These are phyloP conservation scores for Phaeotremella skinneri DNA, from an alignment of 768 basidiomycete genomes.

Conservation along the genomic window DNA sequence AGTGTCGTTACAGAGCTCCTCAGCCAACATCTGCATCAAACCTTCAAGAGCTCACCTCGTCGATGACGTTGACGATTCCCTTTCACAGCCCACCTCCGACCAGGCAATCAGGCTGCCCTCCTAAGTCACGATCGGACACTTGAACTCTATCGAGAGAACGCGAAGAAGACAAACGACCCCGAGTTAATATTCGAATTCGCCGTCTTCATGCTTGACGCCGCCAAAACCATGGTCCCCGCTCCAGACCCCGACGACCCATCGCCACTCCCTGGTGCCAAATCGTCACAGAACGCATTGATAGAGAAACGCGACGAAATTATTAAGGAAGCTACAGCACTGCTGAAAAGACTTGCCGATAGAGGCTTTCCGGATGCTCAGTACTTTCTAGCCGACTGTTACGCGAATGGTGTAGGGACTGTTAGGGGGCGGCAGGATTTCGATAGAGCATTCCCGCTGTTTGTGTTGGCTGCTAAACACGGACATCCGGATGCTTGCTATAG, in stretches of 20 bases:
- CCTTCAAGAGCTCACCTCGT: too few relatives aligned
- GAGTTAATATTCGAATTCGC: slow-evolving; percentile 98
- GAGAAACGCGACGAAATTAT: slow-evolving; percentile 68
- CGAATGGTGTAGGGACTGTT: slow-evolving; percentile 93
- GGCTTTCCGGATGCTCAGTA: slow-evolving; percentile 94
- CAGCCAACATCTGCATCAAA: neutral
- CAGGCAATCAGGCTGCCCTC: slow-evolving; percentile 86
- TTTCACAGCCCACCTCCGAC: slow-evolving; percentile 68
- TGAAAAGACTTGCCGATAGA: slow-evolving; percentile 87
- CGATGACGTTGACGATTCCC: neutral
- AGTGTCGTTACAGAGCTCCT: slow-evolving; percentile 18
- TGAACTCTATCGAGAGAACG: slow-evolving; percentile 94
- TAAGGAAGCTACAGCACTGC: slow-evolving; percentile 77
- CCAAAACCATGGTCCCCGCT: slow-evolving; percentile 71
- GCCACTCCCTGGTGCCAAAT: slow-evolving; percentile 13
- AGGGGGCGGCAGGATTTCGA: slow-evolving; percentile 94
- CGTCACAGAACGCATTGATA: slow-evolving; percentile 26
- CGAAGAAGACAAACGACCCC: slow-evolving; percentile 97
- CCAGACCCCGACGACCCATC: slow-evolving; percentile 63
- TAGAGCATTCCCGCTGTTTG: slow-evolving; percentile 91
- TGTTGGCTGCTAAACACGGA: slow-evolving; percentile 93
- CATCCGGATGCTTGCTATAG: slow-evolving; percentile 94
- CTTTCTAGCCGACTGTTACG: slow-evolving; percentile 96
- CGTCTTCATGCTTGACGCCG: slow-evolving; percentile 97
- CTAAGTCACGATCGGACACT: slow-evolving; percentile 94